phyloP scores from a whole-genome alignment of 352 stramenopile genomes.

The Pythium plurisporium region DNA sequence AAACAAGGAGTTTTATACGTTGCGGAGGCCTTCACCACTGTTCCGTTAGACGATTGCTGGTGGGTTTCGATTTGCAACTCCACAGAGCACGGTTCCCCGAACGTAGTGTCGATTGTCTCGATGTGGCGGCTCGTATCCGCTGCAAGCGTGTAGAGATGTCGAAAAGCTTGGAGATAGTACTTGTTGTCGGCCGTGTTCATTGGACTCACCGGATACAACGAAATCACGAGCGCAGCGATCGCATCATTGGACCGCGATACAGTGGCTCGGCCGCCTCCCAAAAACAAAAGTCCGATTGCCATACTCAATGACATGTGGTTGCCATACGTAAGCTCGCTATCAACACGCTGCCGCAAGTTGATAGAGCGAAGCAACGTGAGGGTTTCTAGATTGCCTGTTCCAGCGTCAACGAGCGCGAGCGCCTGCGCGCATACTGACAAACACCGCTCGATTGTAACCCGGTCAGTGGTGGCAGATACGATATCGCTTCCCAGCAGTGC shows the following conservation, averaged over 20 bases:
- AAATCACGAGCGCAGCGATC: slow-evolving; percentile 92
- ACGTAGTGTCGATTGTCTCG: slow-evolving; percentile 74
- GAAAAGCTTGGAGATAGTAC: slow-evolving; percentile 81
- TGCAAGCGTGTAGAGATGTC: slow-evolving; percentile 90
- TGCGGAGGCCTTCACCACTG: slow-evolving; percentile 13
- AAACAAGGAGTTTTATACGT: slow-evolving; percentile 59
- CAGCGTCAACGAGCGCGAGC: slow-evolving; percentile 94
- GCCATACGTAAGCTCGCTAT: slow-evolving; percentile 89
- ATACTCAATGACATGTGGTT: slow-evolving; percentile 94
- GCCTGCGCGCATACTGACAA: slow-evolving; percentile 89
- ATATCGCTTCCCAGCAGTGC: slow-evolving; percentile 35
- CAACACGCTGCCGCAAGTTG: slow-evolving; percentile 71
- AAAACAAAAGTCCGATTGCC: slow-evolving; percentile 95
- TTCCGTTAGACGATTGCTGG: background rate
- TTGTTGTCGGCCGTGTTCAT: slow-evolving; percentile 94
- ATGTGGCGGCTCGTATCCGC: slow-evolving; percentile 67
- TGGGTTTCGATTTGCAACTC: slow-evolving; percentile 42
- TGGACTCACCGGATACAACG: slow-evolving; percentile 94
- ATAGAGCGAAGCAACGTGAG: slow-evolving; percentile 89
- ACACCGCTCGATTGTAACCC: slow-evolving; percentile 92
- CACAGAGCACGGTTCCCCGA: slow-evolving; percentile 40
- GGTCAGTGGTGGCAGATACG: slow-evolving; percentile 62
- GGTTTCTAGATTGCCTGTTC: slow-evolving; percentile 93
- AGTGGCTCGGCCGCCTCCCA: slow-evolving; percentile 92
- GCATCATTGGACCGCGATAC: slow-evolving; percentile 86